Evolutionary conservation across 805 yeast genomes (phyloP).

Genomic region (Nakazawaea molendinolei): DNA sequence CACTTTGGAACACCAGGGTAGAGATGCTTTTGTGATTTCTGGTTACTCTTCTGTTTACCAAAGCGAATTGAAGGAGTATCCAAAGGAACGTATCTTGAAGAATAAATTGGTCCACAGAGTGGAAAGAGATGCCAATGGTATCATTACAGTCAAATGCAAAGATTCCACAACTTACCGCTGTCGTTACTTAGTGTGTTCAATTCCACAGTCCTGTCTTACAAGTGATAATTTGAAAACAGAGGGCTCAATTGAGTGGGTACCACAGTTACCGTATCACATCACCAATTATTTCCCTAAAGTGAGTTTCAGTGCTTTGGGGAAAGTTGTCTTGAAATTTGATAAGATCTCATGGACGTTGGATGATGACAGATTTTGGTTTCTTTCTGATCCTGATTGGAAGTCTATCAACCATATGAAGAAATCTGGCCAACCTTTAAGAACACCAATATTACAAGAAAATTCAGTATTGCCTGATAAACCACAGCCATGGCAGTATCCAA

Average conservation of each 20-base stretch:
- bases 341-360: constrained; percentile 46
- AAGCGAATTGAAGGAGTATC: constrained; percentile 23
- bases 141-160: constrained; percentile 11
- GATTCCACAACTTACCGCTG: constrained; percentile 5
- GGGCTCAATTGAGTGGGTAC: constrained; percentile 10
- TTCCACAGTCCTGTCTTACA: constrained; percentile 60
- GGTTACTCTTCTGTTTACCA: constrained; percentile 41
- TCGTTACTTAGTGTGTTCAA: constrained; percentile 41
- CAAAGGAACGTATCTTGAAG: constrained; percentile 14
- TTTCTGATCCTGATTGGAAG: constrained; percentile 25
- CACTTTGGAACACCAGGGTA: constrained; percentile 55
- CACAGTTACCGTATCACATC: constrained; percentile 17
- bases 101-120: constrained; percentile 21
- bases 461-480: constrained; percentile 18
- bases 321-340: constrained; percentile 55
- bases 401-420: constrained; percentile 8
- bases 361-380: constrained; percentile 31
- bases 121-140: constrained; percentile 18
- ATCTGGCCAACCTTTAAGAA: background rate
- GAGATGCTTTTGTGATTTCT: constrained; percentile 60
- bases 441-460: constrained; percentile 3
- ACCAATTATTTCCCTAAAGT: constrained; percentile 31
- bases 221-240: constrained; percentile 18
- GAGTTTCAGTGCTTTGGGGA: constrained; percentile 54
- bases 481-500: constrained; percentile 43